Evolutionary conservation across 371 early-diverging fungal species (phyloP), one percentile per base, ranked within the genome.

Genomic region (Haplosporangium sp.): DNA sequence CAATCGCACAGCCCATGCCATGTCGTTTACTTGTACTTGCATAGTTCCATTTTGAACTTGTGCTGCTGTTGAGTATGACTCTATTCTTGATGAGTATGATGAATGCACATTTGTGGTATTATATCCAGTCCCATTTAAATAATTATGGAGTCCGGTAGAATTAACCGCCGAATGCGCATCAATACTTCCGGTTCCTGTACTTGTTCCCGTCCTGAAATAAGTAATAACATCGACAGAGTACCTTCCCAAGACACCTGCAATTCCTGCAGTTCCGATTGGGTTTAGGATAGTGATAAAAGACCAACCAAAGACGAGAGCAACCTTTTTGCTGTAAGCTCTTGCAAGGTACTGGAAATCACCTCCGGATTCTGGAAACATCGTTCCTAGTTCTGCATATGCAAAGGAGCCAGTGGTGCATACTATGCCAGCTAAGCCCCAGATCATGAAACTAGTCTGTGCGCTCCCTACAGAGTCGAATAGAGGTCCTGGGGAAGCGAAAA

Each of bases 401-500:
- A 72, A 82, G 0, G 82, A 76, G 2, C 82, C 82, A 3, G 76
- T 72, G 3, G 67, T 67, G 20, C 82, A 82, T 61, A 82, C 56
- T 3, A 82, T 27, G 4, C 82, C 82, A 4, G 82, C 82, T n/a
- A 76, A 75, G 6, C 70, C 82, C 82, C 82, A 82, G 57, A 82
- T 82, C 67, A 82, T 82, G 61, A 82, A 76, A 15, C 69, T 69
- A 38, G 82, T 82, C 13, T 75, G 82, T 11, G 82, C 72, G 38
- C 72, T 71, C 50, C 69, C 66, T 40, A 82, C 72, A 2, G 76
- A 71, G 13, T 82, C 82, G 65, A 82, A 82, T 15, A 82, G 52
- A 34, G 82, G 82, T 2, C 82, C 82, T 39, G 82, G 82, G 0
- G 82, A 82, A 27, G 82, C 82, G n/a, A 82, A 82, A 52, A 82